Conservation (phyloP, 2,329 filamentous ascomycete genomes). For the Verticillium dahliae region DNA sequence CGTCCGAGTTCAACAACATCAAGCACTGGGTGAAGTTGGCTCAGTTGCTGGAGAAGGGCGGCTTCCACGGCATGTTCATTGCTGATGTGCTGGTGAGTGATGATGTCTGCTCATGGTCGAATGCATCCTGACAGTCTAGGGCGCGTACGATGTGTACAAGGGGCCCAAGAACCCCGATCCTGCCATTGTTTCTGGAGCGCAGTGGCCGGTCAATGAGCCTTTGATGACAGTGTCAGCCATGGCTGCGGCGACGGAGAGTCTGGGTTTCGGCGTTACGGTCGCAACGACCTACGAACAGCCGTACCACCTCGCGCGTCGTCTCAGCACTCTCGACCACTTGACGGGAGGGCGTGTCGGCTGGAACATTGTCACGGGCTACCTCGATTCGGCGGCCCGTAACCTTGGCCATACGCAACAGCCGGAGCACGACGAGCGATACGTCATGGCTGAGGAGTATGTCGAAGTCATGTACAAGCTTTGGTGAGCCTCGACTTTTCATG, state of each 20-base stretch:
- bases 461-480: conserved; percentile 55
- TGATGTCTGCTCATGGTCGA: background rate
- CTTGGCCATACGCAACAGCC: conserved; percentile 50
- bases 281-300: conserved; percentile 65
- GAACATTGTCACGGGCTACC: conserved; percentile 60
- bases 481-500: conserved; percentile 25
- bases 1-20: conserved; percentile 14
- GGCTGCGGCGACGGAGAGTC: conserved; percentile 59
- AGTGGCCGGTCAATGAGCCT: conserved; percentile 68
- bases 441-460: conserved; percentile 53
- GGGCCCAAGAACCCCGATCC: conserved; percentile 43
- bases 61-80: conserved; percentile 31
- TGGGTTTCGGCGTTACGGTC: conserved; percentile 64
- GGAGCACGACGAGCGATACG: conserved; percentile 44
- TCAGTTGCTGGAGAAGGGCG: conserved; percentile 26
- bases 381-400: conserved; percentile 60
- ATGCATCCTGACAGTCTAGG: conserved; percentile 19
- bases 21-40: conserved; percentile 27
- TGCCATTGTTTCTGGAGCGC: conserved; percentile 54
- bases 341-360: conserved; percentile 48
- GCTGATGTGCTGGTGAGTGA: conserved; percentile 22
- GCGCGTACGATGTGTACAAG: conserved; percentile 65
- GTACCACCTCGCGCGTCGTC: conserved; percentile 57
- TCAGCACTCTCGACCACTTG: conserved; percentile 62
- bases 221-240: conserved; percentile 57